Conservation (phyloP, 257 asterid species). For the Fraxinus anomala region DNA sequence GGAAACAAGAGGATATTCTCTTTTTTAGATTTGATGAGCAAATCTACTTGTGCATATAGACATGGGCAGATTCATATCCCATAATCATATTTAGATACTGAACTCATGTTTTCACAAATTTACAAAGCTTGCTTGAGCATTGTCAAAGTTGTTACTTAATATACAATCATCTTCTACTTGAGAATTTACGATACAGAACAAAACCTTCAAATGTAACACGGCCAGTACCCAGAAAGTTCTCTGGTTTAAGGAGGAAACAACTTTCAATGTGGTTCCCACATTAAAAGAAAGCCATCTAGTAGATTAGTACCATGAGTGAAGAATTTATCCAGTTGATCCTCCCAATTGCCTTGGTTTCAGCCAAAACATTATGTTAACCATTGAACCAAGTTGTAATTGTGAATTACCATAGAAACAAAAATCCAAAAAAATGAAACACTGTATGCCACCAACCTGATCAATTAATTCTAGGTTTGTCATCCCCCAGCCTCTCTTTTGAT, state of each 20-base stretch:
- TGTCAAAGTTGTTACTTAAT: not conserved
- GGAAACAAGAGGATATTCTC: not conserved
- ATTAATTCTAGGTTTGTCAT: conserved; percentile 73
- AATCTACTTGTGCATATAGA: conserved; percentile 1
- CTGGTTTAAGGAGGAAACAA: not conserved
- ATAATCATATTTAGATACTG: not conserved
- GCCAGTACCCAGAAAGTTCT: not conserved
- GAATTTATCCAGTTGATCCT: not conserved
- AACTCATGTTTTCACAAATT: not conserved
- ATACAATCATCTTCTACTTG: not conserved
- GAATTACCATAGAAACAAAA: not conserved
- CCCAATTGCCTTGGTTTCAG: not conserved
- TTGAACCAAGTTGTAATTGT: not conserved
- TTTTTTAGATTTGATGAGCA: not conserved
- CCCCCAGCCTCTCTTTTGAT: conserved; percentile 95
- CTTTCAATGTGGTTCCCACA: not conserved
- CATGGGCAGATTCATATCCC: not conserved
- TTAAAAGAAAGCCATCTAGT: not conserved
- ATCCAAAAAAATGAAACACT: not conserved
- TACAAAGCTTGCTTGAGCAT: not conserved
- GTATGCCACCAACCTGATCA: conserved; percentile 69
- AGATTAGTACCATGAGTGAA: not conserved
- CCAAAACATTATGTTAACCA: not conserved
- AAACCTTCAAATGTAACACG: not conserved
- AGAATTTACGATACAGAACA: not conserved